Evolutionary conservation across 345 rosid genomes (phyloP).

Genomic region (Nephelium lappaceum): DNA sequence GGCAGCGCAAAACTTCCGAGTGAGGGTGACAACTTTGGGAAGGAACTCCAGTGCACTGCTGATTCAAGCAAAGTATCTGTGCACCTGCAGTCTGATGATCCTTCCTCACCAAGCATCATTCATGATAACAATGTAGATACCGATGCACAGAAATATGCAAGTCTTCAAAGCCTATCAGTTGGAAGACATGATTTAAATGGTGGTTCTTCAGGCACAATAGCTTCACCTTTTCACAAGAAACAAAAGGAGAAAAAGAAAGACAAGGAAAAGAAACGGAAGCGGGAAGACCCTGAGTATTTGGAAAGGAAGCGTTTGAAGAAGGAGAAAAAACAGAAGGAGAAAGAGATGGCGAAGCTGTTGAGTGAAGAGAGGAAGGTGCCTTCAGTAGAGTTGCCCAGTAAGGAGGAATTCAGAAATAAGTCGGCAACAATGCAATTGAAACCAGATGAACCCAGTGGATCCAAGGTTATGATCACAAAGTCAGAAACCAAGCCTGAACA

Average conservation of each 20-base stretch:
- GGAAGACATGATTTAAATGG: slow-evolving; percentile 37
- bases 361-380: slow-evolving; percentile 39
- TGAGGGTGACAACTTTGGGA: slow-evolving; percentile 70
- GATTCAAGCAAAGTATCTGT: slow-evolving; percentile 70
- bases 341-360: slow-evolving; percentile 69
- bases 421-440: slow-evolving; percentile 33
- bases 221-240: slow-evolving; percentile 36
- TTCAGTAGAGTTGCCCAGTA: slow-evolving; percentile 26
- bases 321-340: slow-evolving; percentile 82
- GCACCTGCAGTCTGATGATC: slow-evolving; percentile 42
- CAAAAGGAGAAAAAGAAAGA: slow-evolving; percentile 56
- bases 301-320: slow-evolving; percentile 83
- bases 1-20: slow-evolving; percentile 79
- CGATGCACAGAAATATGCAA: slow-evolving; percentile 59
- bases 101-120: slow-evolving; percentile 41
- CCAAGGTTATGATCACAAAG: slow-evolving; percentile 29
- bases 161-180: slow-evolving; percentile 64
- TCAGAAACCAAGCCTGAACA: slow-evolving; percentile 55
- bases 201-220: slow-evolving; percentile 26
- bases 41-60: slow-evolving; percentile 96
- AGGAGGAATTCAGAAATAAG: slow-evolving; percentile 29
- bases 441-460: slow-evolving; percentile 48
- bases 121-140: slow-evolving; percentile 50
- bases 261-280: slow-evolving; percentile 65
- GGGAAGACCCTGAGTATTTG: slow-evolving; percentile 61